Percentiles rank a stretch among this genome's conserved stretches.
phyloP scores from a whole-genome alignment of 352 stramenopile genomes.

The Aphanomyces euteiches region DNA sequence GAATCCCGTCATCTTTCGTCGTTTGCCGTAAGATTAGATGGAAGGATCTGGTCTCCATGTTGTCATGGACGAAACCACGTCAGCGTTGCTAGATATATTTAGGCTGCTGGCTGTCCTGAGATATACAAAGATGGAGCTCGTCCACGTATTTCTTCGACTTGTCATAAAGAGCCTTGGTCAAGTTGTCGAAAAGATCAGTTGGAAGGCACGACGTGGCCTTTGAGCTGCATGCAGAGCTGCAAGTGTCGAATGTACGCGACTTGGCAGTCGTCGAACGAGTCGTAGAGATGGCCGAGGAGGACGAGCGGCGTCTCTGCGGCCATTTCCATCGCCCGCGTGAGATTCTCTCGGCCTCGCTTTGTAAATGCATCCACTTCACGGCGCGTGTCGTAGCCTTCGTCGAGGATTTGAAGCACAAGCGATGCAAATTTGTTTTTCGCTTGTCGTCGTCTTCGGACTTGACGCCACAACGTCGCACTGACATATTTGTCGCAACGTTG shows the following conservation, averaged over 20 bases:
- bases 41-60: too few relatives aligned
- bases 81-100: too few relatives aligned
- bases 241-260: slow-evolving; percentile 24
- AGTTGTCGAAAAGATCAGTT: too few relatives aligned
- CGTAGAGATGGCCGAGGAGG: slow-evolving; percentile 24
- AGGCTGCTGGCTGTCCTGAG: too few relatives aligned
- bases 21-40: too few relatives aligned
- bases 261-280: background rate
- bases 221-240: slow-evolving; percentile 11
- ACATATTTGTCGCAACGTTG: background rate
- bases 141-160: too few relatives aligned
- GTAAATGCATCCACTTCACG: too few relatives aligned
- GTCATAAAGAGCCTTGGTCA: too few relatives aligned
- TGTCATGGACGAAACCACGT: too few relatives aligned
- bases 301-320: background rate
- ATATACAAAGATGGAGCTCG: too few relatives aligned
- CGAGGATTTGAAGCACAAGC: background rate
- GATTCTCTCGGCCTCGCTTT: background rate
- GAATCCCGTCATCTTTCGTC: too few relatives aligned
- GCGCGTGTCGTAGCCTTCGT: background rate
- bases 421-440: background rate
- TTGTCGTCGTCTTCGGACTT: background rate
- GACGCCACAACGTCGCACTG: slow-evolving; percentile 6
- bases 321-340: background rate
- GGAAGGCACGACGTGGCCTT: background rate